Percentiles rank a stretch among this genome's conserved stretches.
Evolutionary conservation across 2,329 filamentous ascomycete genomes (phyloP).

Genomic region (Ramichloridium luteum): DNA sequence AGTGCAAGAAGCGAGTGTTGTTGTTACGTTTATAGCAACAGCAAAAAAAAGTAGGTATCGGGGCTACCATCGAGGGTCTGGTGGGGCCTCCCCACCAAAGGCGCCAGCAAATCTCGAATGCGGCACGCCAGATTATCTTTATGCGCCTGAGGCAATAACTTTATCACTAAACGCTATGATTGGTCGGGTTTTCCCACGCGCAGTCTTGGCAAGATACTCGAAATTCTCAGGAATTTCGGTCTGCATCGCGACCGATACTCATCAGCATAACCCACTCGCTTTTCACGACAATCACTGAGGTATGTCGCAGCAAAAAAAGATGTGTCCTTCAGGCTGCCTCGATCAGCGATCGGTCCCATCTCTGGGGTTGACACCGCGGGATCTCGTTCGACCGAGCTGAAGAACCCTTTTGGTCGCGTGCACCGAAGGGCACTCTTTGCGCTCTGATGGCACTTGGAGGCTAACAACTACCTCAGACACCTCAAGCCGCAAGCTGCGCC

Average conservation of each 20-base stretch:
- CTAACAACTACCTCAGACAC: slow-evolving; percentile 48
- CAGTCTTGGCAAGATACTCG: background rate
- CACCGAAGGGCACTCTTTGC: slow-evolving; percentile 53
- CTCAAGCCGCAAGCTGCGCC: slow-evolving; percentile 48
- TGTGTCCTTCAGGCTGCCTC: slow-evolving; percentile 42
- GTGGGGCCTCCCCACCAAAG: slow-evolving; percentile 1
- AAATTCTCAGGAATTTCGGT: slow-evolving; percentile 1
- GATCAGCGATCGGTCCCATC: slow-evolving; percentile 31
- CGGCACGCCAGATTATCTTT: slow-evolving; percentile 2
- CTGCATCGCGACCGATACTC: no score
- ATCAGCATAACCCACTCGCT: no score
- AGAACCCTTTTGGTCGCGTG: slow-evolving; percentile 46
- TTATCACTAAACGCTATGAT: no score
- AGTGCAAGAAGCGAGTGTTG: no score
- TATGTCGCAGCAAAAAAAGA: slow-evolving; percentile 21
- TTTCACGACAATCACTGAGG: slow-evolving; percentile 17
- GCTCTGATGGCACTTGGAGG: slow-evolving; percentile 51
- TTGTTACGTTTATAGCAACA: slow-evolving; percentile 16
- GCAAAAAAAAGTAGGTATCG: no score
- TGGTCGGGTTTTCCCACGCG: no score
- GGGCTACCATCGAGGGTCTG: slow-evolving; percentile 1
- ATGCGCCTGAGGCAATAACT: slow-evolving; percentile 8
- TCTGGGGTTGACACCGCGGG: slow-evolving; percentile 33
- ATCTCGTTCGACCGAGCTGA: slow-evolving; percentile 47
- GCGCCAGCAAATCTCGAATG: background rate